Base-by-base conservation (phyloP, 83 land plant species). In the Isoetes engelmannii region DNA sequence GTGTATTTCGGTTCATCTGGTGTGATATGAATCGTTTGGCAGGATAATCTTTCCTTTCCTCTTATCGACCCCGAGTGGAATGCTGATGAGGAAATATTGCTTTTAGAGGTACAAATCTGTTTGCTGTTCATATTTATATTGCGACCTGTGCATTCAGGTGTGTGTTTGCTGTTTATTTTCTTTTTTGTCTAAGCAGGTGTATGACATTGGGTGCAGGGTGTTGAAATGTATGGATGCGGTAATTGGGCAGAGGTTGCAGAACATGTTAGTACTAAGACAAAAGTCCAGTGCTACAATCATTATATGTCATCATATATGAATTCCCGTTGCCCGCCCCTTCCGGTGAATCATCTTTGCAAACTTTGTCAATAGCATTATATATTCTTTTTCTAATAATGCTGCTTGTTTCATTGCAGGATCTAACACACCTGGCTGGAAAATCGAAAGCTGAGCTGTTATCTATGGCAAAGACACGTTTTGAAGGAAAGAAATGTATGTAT, bases 221-320 rank as follows among this genome's bases (percentile, higher is more conserved):
- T 93, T 21, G 98, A 93, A 73, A 90, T 87, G 89, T 89, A 93
- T 81, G 98, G 98, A 7, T 64, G 90, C 48, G 87, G 92, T 4
- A 87, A 93, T 74, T 93, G 98, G 98, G 83, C 81, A 67, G 96
- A 90, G 72, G 96, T 93, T 76, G 92, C 96, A 21, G 98, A 90
- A 71, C 98, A 93, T 80, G 98, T 93, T 44, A 92, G 89, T 44
- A 87, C 96, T 48, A 93, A 93, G 80, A 78, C 67, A 57, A 87
- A 90, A 70, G 80, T 73, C n/a, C 85, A 81, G 45, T 93, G 98
- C 63, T 84, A 83, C 69, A 84, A 87, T 7, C 96, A 93, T 73
- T 93, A 86, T 68, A 81, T 69, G 67, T 72, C 76, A 50, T 69
- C 74, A 47, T 93, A 87, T 73, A 76, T 93, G 85, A 84, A 90